Conservation (phyloP, 164 flowering plant genomes). For the Taxillus chinensis region DNA sequence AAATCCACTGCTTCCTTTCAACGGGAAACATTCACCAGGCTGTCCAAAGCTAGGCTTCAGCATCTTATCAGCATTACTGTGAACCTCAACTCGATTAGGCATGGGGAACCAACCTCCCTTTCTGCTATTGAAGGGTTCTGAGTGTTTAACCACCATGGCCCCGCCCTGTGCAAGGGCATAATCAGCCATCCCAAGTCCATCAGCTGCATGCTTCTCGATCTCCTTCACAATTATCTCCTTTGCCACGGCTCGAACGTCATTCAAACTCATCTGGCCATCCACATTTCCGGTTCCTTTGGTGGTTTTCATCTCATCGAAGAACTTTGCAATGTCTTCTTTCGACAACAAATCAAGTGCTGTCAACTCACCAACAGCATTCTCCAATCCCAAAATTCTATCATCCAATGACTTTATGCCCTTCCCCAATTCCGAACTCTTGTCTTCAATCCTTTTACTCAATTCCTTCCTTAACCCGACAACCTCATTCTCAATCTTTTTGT, state of each 20-base stretch:
- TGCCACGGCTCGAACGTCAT: conserved; percentile 47
- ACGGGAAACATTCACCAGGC: conserved; percentile 83
- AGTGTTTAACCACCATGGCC: conserved; percentile 53
- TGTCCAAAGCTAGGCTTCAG: conserved; percentile 84
- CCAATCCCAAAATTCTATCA: conserved; percentile 21
- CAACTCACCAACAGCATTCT: conserved; percentile 23
- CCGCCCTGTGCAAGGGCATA: conserved; percentile 74
- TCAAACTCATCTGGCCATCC: conserved; percentile 30
- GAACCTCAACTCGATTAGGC: conserved; percentile 19
- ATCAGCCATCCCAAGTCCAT: conserved; percentile 77
- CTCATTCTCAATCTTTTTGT: conserved; percentile 26
- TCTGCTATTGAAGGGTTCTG: conserved; percentile 34
- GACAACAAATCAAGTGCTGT: conserved; percentile 23
- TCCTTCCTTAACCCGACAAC: conserved; percentile 23
- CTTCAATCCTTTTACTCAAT: conserved; percentile 23
- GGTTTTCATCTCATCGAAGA: conserved; percentile 37
- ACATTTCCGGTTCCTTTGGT: conserved; percentile 9
- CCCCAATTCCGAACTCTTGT: conserved; percentile 10
- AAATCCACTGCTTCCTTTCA: conserved; percentile 67
- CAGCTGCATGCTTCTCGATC: conserved; percentile 76
- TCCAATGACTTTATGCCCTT: conserved; percentile 28
- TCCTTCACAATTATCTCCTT: conserved; percentile 60
- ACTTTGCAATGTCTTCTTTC: conserved; percentile 43
- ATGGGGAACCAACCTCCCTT: conserved; percentile 22
- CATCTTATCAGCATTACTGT: conserved; percentile 45